phyloP scores from a whole-genome alignment of 345 rosid genomes.

The Pseudoturritis turrita region DNA sequence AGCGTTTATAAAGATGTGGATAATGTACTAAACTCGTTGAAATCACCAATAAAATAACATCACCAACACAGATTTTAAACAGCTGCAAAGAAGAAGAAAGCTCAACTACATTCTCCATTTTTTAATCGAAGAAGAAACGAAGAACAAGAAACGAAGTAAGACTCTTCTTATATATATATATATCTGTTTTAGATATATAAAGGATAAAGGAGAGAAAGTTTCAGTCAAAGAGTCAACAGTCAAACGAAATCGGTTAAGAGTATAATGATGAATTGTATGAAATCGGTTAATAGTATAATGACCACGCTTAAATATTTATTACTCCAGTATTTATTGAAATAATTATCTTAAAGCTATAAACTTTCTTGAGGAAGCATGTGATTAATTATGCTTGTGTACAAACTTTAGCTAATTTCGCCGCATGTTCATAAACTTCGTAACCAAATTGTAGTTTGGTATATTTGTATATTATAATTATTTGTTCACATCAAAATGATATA shows the following conservation, averaged over 20 bases:
- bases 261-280: too few relatives aligned
- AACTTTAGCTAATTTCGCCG: conserved; percentile 23
- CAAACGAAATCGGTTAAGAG: too few relatives aligned
- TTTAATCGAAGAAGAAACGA: too few relatives aligned
- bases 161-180: too few relatives aligned
- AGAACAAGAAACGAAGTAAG: too few relatives aligned
- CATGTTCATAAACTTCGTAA: conserved; percentile 17
- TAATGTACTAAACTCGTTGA: neutral
- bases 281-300: too few relatives aligned
- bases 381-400: conserved; percentile 21
- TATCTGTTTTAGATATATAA: too few relatives aligned
- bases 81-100: too few relatives aligned
- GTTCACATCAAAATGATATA: neutral
- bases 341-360: conserved; percentile 14
- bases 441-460: conserved; percentile 15
- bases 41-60: neutral
- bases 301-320: neutral
- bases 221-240: too few relatives aligned
- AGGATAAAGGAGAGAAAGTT: too few relatives aligned
- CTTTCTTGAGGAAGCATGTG: conserved; percentile 11
- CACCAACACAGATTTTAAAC: neutral
- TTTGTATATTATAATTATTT: neutral
- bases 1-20: neutral
- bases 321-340: neutral
- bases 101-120: too few relatives aligned